Evolutionary conservation across 345 rosid species (phyloP), one percentile per base, ranked within the genome.

Genomic region (Mangifera indica): DNA sequence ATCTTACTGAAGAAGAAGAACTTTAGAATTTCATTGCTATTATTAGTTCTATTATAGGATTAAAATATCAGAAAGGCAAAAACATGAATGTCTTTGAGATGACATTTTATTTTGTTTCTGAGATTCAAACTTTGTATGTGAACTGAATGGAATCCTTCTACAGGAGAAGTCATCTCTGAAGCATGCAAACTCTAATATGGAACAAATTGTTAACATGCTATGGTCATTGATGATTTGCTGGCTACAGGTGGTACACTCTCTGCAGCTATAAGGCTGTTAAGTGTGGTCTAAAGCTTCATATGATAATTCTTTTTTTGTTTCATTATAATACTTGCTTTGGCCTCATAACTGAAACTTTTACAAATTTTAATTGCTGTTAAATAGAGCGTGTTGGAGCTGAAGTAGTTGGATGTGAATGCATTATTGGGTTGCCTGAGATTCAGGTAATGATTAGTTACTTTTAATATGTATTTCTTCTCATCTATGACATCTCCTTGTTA

Each of bases 161-260:
- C 1, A 93, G 98, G 95, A 63, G 79, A 87, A 71, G 96, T 84
- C 59, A 89, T 93, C 48, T 86, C 88, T 0, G 93, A 91, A 74
- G 61, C 77, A 40, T 93, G 89, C 18, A 91, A 72, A n/a, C 88
- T 93, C 5, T 97, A 93, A 80, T 93, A 93, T 62, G 98, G 98
- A 55, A 83, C 88, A 14, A 97, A 93, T 78, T 85, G 97, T 65
- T 64, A 93, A 76, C 92, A 87, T 2, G 92, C 84, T 14, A 72
- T 91, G 34, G 81, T 93, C 49, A 85, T 93, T 5, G 96, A 93
- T 67, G 97, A 93, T 84, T 78, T 93, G 57, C 91, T 93, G 4
- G 98, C 98, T 60, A 93, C 98, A 0, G 97, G 98, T 0, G 97
- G 98, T 46, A 91, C 97, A 13, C 80, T 93, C 25, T 88, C 88